Evolutionary conservation across 2,329 filamentous ascomycete genomes (phyloP).

Genomic region (Claviceps digitariae): DNA sequence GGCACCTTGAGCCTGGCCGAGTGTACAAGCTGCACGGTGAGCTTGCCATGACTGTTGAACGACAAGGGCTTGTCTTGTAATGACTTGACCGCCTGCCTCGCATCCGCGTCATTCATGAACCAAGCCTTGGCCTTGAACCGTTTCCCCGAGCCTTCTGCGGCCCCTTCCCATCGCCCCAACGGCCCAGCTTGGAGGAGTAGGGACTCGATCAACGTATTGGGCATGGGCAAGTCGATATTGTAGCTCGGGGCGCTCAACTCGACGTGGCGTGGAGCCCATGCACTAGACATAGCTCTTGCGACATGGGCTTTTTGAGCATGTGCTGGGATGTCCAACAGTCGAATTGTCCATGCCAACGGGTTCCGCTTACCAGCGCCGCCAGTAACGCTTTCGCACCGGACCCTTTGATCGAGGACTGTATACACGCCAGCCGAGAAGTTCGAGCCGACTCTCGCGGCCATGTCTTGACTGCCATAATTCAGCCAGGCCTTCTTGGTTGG

Average conservation of each 20-base stretch:
- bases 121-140: conserved; percentile 25
- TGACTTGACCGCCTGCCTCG: conserved; percentile 18
- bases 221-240: conserved; percentile 3
- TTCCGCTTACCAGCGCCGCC: conserved; percentile 5
- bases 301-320: background rate
- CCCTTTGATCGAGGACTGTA: background rate
- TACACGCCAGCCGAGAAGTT: conserved; percentile 9
- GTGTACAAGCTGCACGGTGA: conserved; percentile 23
- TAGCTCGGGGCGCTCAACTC: conserved; percentile 13
- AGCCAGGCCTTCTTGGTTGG: conserved; percentile 16
- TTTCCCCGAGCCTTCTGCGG: conserved; percentile 13
- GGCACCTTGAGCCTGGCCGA: conserved; percentile 25
- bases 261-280: background rate
- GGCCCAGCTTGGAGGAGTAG: conserved; percentile 18
- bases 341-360: conserved; percentile 1
- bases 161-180: conserved; percentile 20
- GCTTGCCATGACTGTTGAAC: conserved; percentile 17
- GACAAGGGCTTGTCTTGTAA: conserved; percentile 19
- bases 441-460: conserved; percentile 10
- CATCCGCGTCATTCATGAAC: conserved; percentile 25
- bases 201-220: conserved; percentile 13
- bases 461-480: conserved; percentile 12
- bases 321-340: background rate
- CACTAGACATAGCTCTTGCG: background rate
- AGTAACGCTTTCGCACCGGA: background rate